Base-by-base conservation (phyloP, 306 rosid genomes). In the Vigna trinervia region DNA sequence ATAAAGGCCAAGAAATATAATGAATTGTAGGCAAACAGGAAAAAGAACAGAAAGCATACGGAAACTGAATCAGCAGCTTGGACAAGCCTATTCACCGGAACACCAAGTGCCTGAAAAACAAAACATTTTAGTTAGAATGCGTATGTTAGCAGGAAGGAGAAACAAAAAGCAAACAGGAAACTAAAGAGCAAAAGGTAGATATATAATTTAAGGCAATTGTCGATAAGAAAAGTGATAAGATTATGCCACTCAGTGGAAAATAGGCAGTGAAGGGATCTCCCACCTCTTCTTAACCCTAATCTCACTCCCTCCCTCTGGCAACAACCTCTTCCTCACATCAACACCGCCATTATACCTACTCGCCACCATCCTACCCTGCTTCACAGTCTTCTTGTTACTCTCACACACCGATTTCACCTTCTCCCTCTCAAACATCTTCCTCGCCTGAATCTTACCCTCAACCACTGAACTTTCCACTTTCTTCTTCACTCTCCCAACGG, bases 21-120 rank as follows among this genome's bases (percentile, higher is more conserved):
- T 57, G 88, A 86, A 48, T 85, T 85, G 15, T 84, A 81, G 34
- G 71, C 74, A 90, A 80, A 88, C 53, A 19, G 17, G 22, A 62
- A 56, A 74, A 59, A 71, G 77, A 50, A 77, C 36, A 47, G 38
- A 74, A 75, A 58, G 19, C 81, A 46, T 69, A 84, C 84, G 5
- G 84, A 94, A 74, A 88, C 97, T 5, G 98, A 89, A 87, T 95
- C 98, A 75, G 98, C 98, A 3, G 96, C 97, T 78, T 85, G 88
- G 69, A 92, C 93, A 61, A 95, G 96, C 87, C 97, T 89, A 81
- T 82, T 70, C 79, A 90, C 92, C 62, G 96, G 96, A 88, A 95
- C 90, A 10, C 97, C 93, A 46, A 95, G 97, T 73, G 98, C 97
- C 98, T 95, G 90, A 50, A 74, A 84, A 67, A 71, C 65, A 69